Conservation (phyloP, 1,284 basidiomycete genomes). For the Cryptococcus jaspeensis region DNA sequence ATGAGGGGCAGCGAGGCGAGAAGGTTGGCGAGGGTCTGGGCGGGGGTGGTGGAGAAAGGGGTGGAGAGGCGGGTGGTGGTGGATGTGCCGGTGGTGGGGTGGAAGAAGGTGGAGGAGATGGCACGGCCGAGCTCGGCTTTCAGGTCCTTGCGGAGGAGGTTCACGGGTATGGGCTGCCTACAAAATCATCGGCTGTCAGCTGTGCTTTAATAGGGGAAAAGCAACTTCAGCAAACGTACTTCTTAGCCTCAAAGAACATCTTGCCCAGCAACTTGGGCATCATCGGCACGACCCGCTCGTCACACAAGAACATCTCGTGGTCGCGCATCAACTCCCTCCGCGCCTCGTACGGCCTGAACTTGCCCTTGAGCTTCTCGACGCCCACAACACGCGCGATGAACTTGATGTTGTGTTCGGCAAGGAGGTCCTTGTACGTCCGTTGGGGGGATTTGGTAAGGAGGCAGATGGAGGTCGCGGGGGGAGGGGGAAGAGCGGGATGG, state of each 20-base stretch:
- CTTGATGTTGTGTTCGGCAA: slow-evolving; percentile 69
- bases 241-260: slow-evolving; percentile 91
- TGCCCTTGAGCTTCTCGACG: slow-evolving; percentile 81
- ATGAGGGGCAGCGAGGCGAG: slow-evolving; percentile 75
- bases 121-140: slow-evolving; percentile 87
- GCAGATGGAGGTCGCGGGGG: slow-evolving; percentile 79
- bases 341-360: slow-evolving; percentile 91
- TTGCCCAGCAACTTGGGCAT: slow-evolving; percentile 84
- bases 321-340: slow-evolving; percentile 79
- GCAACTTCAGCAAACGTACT: slow-evolving; percentile 58
- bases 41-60: slow-evolving; percentile 63
- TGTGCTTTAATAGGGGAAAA: slow-evolving; percentile 3
- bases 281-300: slow-evolving; percentile 83
- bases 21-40: slow-evolving; percentile 59
- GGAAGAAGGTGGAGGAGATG: slow-evolving; percentile 88
- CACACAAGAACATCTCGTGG: slow-evolving; percentile 88
- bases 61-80: slow-evolving; percentile 74
- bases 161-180: slow-evolving; percentile 91
- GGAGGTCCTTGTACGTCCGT: slow-evolving; percentile 88
- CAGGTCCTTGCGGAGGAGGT: slow-evolving; percentile 77
- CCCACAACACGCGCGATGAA: slow-evolving; percentile 93
- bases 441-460: slow-evolving; percentile 95
- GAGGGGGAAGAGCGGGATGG: slow-evolving; percentile 67
- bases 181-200: not conserved
- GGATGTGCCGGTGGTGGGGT: slow-evolving; percentile 80